Evolutionary conservation across 2,329 filamentous ascomycete species (phyloP).

Genomic region (Aspergillus floridensis): DNA sequence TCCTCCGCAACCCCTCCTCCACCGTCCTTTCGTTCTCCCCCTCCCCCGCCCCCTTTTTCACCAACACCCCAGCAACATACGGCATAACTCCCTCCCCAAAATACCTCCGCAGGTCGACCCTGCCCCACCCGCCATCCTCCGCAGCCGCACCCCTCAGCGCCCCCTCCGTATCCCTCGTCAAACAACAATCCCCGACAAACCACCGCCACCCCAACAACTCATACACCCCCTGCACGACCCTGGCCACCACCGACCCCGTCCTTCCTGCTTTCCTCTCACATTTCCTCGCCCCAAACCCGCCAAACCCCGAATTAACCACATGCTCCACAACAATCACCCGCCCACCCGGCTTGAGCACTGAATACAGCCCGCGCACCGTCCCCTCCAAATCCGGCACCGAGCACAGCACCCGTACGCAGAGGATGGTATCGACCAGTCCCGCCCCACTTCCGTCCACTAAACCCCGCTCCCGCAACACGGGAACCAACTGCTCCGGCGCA

Average conservation of each 20-base stretch:
- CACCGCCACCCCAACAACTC: constrained; percentile 49
- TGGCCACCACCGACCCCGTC: constrained; percentile 36
- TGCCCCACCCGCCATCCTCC: constrained; percentile 48
- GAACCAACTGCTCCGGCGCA: not conserved
- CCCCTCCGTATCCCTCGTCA: constrained; percentile 49
- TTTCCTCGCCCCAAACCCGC: too few relatives aligned
- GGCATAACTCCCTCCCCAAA: constrained; percentile 39
- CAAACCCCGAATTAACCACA: constrained; percentile 44
- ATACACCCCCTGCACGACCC: constrained; percentile 48
- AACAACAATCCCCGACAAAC: constrained; percentile 51
- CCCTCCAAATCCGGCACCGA: constrained; percentile 49
- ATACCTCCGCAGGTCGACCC: constrained; percentile 43
- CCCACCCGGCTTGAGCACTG: constrained; percentile 53
- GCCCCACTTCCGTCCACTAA: constrained; percentile 19
- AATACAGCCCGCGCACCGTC: constrained; percentile 48
- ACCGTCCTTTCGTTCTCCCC: not conserved
- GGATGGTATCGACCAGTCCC: constrained; percentile 49
- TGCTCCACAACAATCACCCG: constrained; percentile 57
- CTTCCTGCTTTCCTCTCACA: too few relatives aligned
- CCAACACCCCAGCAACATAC: constrained; percentile 43
- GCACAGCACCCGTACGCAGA: constrained; percentile 55
- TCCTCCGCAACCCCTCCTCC: not conserved
- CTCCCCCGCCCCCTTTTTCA: constrained; percentile 30
- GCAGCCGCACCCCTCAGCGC: constrained; percentile 44
- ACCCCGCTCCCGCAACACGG: constrained; percentile 11